These are phyloP conservation scores for Lactifluus piperatus DNA, from an alignment of 768 basidiomycete genomes.

Conservation along the genomic window DNA sequence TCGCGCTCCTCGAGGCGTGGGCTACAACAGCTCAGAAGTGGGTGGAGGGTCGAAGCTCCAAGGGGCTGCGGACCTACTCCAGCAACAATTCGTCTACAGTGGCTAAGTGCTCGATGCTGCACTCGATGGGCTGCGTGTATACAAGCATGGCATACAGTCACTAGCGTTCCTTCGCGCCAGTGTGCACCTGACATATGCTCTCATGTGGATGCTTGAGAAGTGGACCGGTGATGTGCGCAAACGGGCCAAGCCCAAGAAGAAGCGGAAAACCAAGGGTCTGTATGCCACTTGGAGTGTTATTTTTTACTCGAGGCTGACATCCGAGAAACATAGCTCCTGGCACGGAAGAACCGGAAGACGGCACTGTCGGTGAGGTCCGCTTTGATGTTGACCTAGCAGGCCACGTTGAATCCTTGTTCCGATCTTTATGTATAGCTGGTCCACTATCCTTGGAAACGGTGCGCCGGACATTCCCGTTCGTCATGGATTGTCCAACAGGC, in stretches of 20 bases:
- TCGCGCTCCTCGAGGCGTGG: slow-evolving; percentile 82
- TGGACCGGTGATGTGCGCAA: slow-evolving; percentile 74
- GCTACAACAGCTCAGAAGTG: slow-evolving; percentile 40
- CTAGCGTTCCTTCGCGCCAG: slow-evolving; percentile 82
- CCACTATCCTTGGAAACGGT: too few species aligned
- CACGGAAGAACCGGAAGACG: slow-evolving; percentile 31
- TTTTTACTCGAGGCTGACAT: neutral
- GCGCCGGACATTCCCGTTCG: too few species aligned
- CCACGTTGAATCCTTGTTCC: too few species aligned
- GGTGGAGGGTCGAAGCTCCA: slow-evolving; percentile 30
- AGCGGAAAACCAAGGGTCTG: slow-evolving; percentile 29
- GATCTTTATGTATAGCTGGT: too few species aligned
- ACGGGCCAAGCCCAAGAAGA: slow-evolving; percentile 48
- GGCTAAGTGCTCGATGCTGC: slow-evolving; percentile 90
- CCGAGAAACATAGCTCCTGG: slow-evolving; percentile 6
- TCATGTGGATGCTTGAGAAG: slow-evolving; percentile 85
- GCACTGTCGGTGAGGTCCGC: too few species aligned
- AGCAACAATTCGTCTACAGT: slow-evolving; percentile 90
- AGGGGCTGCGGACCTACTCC: slow-evolving; percentile 74
- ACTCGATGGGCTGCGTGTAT: slow-evolving; percentile 63
- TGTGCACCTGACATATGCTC: slow-evolving; percentile 71
- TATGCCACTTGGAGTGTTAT: neutral
- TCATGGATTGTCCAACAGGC: too few species aligned
- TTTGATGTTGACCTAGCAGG: too few species aligned
- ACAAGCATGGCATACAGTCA: slow-evolving; percentile 73